A percentile compares a stretch with the other conserved stretches of the same genome.
Conservation (phyloP, 495 filamentous ascomycete species). For the Oidiodendron maius region DNA sequence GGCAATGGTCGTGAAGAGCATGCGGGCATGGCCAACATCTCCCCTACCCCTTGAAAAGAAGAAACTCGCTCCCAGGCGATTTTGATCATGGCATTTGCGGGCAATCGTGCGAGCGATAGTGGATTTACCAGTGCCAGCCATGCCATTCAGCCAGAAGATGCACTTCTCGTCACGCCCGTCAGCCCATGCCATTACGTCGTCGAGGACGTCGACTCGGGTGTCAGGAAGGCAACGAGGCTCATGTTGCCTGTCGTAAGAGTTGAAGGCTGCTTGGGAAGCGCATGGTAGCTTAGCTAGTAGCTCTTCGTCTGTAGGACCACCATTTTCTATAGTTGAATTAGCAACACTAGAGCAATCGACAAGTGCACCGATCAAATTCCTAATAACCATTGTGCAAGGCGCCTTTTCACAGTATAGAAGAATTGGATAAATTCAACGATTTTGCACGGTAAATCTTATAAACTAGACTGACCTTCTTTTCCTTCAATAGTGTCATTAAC, state of each 20-base stretch:
- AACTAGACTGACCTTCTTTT: background rate
- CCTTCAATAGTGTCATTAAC: background rate
- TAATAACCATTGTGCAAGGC: background rate
- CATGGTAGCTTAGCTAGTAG: background rate
- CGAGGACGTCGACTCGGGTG: constrained; percentile 13
- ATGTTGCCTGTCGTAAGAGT: constrained; percentile 7
- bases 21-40: constrained; percentile 8
- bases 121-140: too few species aligned
- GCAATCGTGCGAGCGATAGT: too few species aligned
- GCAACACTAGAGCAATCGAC: background rate
- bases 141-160: too few species aligned
- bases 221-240: constrained; percentile 7
- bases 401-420: background rate
- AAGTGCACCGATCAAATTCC: background rate
- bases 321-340: background rate
- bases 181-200: background rate
- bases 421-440: background rate
- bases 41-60: constrained; percentile 9
- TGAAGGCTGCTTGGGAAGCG: background rate
- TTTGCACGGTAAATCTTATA: background rate
- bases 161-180: background rate
- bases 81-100: too few species aligned
- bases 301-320: background rate
- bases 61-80: too few species aligned
- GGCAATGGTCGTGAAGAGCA: constrained; percentile 8